Conservation (phyloP, 2,329 filamentous ascomycete species). For the Dactylella cylindrospora region DNA sequence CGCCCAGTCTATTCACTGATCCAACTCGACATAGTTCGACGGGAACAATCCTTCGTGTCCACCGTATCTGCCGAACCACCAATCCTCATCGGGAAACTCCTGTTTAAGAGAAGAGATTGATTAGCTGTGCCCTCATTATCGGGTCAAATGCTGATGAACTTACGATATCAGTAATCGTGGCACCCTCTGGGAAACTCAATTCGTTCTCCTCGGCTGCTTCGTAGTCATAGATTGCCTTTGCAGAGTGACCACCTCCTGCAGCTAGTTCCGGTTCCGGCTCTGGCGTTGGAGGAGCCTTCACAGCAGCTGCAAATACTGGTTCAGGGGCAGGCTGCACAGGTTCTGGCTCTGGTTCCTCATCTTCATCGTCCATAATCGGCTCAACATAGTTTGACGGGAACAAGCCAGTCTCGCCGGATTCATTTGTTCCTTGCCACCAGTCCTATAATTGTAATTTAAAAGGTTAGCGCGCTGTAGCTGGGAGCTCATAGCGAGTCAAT, state of each 20-base stretch:
- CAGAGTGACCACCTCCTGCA: constrained; percentile 61
- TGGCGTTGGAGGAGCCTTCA: constrained; percentile 48
- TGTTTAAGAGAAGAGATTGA: constrained; percentile 50
- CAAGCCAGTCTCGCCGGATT: constrained; percentile 77
- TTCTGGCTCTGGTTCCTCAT: constrained; percentile 48
- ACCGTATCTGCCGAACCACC: constrained; percentile 90
- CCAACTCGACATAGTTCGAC: constrained; percentile 68
- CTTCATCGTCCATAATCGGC: constrained; percentile 51
- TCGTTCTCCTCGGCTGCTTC: constrained; percentile 94
- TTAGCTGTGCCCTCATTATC: constrained; percentile 47
- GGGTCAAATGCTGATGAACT: constrained; percentile 51
- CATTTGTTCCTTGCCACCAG: constrained; percentile 97
- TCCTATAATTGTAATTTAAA: constrained; percentile 57
- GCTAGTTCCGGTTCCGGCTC: constrained; percentile 52
- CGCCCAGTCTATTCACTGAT: constrained; percentile 52
- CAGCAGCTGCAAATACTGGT: constrained; percentile 53
- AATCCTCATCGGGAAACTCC: constrained; percentile 98
- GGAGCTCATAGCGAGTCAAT: not conserved
- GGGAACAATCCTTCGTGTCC: constrained; percentile 83
- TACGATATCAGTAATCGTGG: constrained; percentile 75
- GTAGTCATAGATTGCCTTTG: constrained; percentile 89
- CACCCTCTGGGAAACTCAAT: constrained; percentile 83
- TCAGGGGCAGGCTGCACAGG: constrained; percentile 52
- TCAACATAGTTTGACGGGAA: constrained; percentile 99
- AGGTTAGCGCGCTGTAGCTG: not conserved